Evolutionary conservation across 2,329 filamentous ascomycete genomes (phyloP), one percentile per base, ranked within the genome.

Genomic region (Alternaria gaisen): DNA sequence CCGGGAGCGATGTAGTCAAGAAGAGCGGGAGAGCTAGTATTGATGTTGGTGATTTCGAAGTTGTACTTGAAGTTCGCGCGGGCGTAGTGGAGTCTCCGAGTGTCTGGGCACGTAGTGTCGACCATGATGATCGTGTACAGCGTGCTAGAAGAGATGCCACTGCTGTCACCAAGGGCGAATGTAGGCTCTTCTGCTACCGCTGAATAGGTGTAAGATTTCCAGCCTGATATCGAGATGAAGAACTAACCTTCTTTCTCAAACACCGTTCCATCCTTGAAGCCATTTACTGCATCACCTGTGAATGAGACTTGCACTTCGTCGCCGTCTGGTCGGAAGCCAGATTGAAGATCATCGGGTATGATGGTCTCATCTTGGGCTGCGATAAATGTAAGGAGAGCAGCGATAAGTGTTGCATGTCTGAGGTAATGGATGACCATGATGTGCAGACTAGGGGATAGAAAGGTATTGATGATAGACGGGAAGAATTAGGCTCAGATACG

Each of bases 131-230:
- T 67, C 11, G 70, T 76, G 60, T 74, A 77, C 14, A 67, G 58
- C 0, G 64, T 68, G n/a, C 24, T 54, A 5, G 73, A 64, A 3
- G 63, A 59, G 47, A 79, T 77, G 41, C 71, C 72, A 18, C 68
- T 72, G 52, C 68, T 72, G 58, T 78, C 76, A 26, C 76, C 75
- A 3, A 77, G 66, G 9, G 75, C 75, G 36, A 78, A 78, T 18
- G 64, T 71, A 9, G 75, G 75, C 41, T 70, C 69, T 48, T 63
- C 58, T 48, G 66, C 41, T n/a, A 76, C 72, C 4, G 65, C 74
- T 75, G 47, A 8, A 22, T 18, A 8, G 6, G 34, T 26, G 41
- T 73, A 47, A 69, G 60, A 40, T 40, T 38, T 40, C 10, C n/a
- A 24, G 16, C 18, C 12, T 5, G 20, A 46, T 8, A 9, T 16